phyloP scores from a whole-genome alignment of 2,329 filamentous ascomycete genomes.

The Fusarium sp. region DNA sequence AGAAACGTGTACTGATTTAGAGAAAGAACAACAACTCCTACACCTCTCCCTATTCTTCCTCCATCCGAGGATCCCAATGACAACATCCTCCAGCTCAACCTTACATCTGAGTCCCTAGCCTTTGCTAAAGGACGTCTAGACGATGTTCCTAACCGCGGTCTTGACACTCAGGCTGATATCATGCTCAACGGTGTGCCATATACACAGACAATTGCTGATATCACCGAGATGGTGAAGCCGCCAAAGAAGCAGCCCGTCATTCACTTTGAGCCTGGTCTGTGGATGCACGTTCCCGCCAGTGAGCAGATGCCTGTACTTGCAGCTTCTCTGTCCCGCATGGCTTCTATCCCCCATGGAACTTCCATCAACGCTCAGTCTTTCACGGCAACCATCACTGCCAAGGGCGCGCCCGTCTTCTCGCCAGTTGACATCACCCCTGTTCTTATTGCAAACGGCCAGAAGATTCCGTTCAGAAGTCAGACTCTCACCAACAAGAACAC shows the following conservation, averaged over 20 bases:
- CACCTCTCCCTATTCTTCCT: slow-evolving; percentile 11
- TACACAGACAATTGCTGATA: slow-evolving; percentile 49
- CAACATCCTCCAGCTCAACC: slow-evolving; percentile 52
- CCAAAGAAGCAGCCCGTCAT: slow-evolving; percentile 46
- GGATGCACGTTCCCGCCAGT: slow-evolving; percentile 51
- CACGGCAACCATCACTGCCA: slow-evolving; percentile 21
- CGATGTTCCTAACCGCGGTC: slow-evolving; percentile 52
- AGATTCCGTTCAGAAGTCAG: slow-evolving; percentile 13
- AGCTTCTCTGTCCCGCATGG: slow-evolving; percentile 51
- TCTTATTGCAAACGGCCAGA: not conserved
- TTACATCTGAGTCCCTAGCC: slow-evolving; percentile 49
- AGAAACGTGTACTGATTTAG: not conserved
- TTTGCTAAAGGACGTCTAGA: slow-evolving; percentile 47
- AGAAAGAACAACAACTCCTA: slow-evolving; percentile 30
- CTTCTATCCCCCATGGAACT: slow-evolving; percentile 55
- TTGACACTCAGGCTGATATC: slow-evolving; percentile 48
- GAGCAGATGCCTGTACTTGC: slow-evolving; percentile 32
- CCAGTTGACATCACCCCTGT: slow-evolving; percentile 45
- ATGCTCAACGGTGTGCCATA: slow-evolving; percentile 51
- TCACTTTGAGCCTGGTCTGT: slow-evolving; percentile 55
- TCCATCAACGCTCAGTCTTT: slow-evolving; percentile 55
- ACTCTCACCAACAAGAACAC: slow-evolving; percentile 14
- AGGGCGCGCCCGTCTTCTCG: slow-evolving; percentile 33
- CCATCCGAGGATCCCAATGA: slow-evolving; percentile 30
- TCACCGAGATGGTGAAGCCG: slow-evolving; percentile 39